phyloP scores from a whole-genome alignment of 1,139 yeast genomes.

The Nematodospora anomalae region DNA sequence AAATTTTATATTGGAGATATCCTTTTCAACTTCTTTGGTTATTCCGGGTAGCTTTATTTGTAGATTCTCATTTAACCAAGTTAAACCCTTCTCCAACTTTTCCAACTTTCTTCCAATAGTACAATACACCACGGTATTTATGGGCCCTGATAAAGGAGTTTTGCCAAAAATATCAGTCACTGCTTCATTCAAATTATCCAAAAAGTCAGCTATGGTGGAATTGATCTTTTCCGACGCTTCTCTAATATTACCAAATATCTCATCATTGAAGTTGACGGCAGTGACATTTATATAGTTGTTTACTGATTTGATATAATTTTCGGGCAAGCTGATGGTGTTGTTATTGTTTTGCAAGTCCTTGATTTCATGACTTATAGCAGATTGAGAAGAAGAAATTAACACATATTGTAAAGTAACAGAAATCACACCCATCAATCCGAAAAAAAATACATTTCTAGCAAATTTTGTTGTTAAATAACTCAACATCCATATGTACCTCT shows the following conservation, averaged over 20 bases:
- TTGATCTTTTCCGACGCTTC: conserved; percentile 50
- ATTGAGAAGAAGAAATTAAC: conserved; percentile 24
- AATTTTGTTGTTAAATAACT: conserved; percentile 51
- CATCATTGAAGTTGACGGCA: conserved; percentile 53
- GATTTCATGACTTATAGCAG: conserved; percentile 5
- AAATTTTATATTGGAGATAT: conserved; percentile 11
- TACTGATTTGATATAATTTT: conserved; percentile 21
- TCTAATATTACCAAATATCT: conserved; percentile 66
- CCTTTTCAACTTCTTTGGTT: conserved; percentile 8
- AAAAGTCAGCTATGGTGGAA: conserved; percentile 46
- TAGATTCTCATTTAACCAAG: conserved; percentile 74
- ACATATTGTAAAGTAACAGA: conserved; percentile 49
- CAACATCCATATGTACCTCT: conserved; percentile 41
- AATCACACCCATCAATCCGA: conserved; percentile 51
- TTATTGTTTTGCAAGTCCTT: not conserved
- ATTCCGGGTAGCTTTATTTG: conserved; percentile 55
- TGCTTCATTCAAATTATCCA: conserved; percentile 28
- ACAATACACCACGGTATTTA: conserved; percentile 72
- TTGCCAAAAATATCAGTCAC: conserved; percentile 53
- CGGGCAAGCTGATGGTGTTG: conserved; percentile 6
- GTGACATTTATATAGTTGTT: conserved; percentile 25
- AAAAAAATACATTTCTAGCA: conserved; percentile 42
- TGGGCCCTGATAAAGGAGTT: conserved; percentile 65
- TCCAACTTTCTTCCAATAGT: conserved; percentile 71
- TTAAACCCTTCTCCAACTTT: conserved; percentile 64